Evolutionary conservation across 139 green algal species (phyloP), one percentile per base, ranked within the genome.

Genomic region (Tetradesmus obliquus): DNA sequence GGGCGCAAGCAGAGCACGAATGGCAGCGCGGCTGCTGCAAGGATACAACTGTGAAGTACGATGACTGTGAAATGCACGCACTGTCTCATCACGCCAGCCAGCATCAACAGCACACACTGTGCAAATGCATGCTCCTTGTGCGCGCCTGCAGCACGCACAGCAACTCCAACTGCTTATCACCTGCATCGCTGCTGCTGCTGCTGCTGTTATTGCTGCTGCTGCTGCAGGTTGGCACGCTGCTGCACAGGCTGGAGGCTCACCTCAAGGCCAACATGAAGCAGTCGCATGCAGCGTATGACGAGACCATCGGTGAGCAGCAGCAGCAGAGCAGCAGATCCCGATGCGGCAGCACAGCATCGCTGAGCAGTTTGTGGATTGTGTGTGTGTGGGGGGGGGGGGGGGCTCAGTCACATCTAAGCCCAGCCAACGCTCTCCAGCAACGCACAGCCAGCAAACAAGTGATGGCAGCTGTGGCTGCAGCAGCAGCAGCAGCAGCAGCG

Each of bases 231-330:
- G 19, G n/a, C 8, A 72, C 71, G 20, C 60, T 90, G 69, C 86
- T 90, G 53, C 69, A 84, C 54, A 66, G 62, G 71, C 32, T 90
- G 20, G 86, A 90, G 71, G 53, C 17, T 5, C 71, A 83, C 71
- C 53, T 90, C 0, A 90, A 84, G 51, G n/a, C 53, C 15, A 54
- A 84, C 53, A 90, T 90, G 86, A 71, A 71, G 71, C 86, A 90
- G 53, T 90, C 86, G 45, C 86, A 90, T 15, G 54, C 86, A 55
- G 86, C 71, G 5, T 84, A 90, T 71, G 86, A 90, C n/a, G 71
- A 90, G 19, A 90, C 51, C 3, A 55, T 84, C 5, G 86, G 86
- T 90, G 12, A 10, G 85, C 20, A 3, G 24, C 82, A 45, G 72
- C 22, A 45, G 72, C 22, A 45, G n/a, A 71, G 60, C 5, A 71